Base-by-base conservation (phyloP, 768 basidiomycete genomes). In the Rhodotorula kratochvilovae region DNA sequence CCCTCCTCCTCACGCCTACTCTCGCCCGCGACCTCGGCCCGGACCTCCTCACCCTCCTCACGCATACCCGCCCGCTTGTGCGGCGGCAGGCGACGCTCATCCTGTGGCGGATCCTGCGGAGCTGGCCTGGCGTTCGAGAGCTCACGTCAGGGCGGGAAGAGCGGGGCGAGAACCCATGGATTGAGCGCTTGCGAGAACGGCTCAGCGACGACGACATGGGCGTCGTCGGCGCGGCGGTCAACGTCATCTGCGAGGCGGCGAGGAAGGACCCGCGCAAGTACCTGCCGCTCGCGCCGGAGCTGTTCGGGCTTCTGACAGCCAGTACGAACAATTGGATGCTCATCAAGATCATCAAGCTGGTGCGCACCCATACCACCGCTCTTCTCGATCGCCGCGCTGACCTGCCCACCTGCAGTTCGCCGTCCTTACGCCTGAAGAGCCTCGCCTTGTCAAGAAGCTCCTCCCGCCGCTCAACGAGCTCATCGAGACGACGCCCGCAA, bases 281-380 rank as follows among this genome's bases (percentile, higher is more conserved):
- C 78, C 84, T 99, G 15, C 84, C 87, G 7, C 81, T 99, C 51
- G 96, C 95, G 4, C 96, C 96, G 17, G 90, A 90, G 76, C 81
- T 98, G 64, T 99, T 98, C 80, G 91, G 90, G 77, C 85, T 98
- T 19, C 82, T 99, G 69, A 96, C 92, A 1, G 92, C 89, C 4
- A 92, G 92, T 19, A 89, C 90, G 17, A 98, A 99, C 80, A 99
- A 99, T 77, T 99, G 96, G 96, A 95, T 98, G 91, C 85, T 99
- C 69, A 99, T 99, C 81, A 99, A 99, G 82, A 89, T 98, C 64
- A 88, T 98, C 79, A 99, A 99, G 82, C 81, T 98, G 80, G 95
- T 93, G 80, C 77, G 85, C 78, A 68, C 23, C 54, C 15, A 21
- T 15, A 19, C 15, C 23, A 15, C 55, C 19, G 42, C 51, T 61